Evolutionary conservation across 2,329 filamentous ascomycete species (phyloP).

Genomic region (Colletotrichum echinochloae): DNA sequence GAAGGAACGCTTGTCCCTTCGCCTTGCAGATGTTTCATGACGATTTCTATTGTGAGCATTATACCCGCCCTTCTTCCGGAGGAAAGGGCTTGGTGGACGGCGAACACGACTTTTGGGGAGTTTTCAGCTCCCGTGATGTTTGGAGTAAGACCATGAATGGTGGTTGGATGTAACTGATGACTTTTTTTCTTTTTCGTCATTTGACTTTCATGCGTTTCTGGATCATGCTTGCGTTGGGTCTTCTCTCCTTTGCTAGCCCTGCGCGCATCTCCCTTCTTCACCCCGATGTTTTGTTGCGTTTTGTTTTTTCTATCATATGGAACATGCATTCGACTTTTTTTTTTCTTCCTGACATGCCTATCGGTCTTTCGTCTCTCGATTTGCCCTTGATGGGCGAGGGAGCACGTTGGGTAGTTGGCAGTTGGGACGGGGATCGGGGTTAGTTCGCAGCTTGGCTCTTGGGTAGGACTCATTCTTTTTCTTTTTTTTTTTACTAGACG

Average conservation of each 20-base stretch:
- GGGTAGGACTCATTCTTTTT: neutral
- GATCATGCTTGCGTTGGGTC: slow-evolving; percentile 11
- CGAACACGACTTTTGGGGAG: slow-evolving; percentile 37
- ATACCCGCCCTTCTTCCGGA: slow-evolving; percentile 30
- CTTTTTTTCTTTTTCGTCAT: slow-evolving; percentile 6
- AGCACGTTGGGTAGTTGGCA: neutral
- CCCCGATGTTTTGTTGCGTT: slow-evolving; percentile 17
- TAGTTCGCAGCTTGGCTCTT: neutral
- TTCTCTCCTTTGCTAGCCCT: neutral
- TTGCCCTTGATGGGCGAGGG: slow-evolving; percentile 23
- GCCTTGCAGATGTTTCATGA: slow-evolving; percentile 29
- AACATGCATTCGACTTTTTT: slow-evolving; percentile 20
- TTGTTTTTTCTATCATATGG: slow-evolving; percentile 30
- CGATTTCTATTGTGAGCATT: slow-evolving; percentile 35
- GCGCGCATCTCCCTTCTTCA: neutral
- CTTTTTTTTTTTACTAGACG: neutral
- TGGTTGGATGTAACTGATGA: slow-evolving; percentile 39
- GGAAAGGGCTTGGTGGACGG: slow-evolving; percentile 33
- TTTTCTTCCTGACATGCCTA: slow-evolving; percentile 20
- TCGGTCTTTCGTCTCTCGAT: neutral
- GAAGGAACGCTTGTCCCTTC: slow-evolving; percentile 3
- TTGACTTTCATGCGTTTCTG: slow-evolving; percentile 17
- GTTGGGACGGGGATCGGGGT: slow-evolving; percentile 10
- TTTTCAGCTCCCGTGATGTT: slow-evolving; percentile 26
- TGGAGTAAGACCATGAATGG: slow-evolving; percentile 29